Evolutionary conservation across 2,329 filamentous ascomycete genomes (phyloP).

Genomic region (Lachnellula arida): DNA sequence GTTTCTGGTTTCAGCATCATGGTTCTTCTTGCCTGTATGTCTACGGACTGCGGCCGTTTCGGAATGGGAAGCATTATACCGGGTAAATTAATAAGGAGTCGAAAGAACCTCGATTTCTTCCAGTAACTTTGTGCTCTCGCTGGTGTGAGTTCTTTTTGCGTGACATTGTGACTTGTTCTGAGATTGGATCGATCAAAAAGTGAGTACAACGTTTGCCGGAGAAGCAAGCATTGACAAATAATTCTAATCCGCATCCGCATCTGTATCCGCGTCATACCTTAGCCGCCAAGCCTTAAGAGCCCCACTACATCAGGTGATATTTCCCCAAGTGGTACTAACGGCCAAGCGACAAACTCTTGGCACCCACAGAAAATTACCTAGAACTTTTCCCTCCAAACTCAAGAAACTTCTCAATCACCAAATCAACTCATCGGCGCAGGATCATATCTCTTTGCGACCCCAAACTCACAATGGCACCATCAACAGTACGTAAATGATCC

Average conservation of each 20-base stretch:
- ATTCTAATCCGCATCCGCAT: too few species aligned
- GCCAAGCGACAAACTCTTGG: constrained; percentile 22
- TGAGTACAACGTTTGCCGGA: too few species aligned
- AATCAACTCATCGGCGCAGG: constrained; percentile 37
- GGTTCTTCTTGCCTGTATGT: constrained; percentile 17
- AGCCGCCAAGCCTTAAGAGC: too few species aligned
- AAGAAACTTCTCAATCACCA: constrained; percentile 12
- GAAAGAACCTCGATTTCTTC: constrained; percentile 5
- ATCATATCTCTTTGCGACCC: constrained; percentile 67
- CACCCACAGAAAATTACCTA: constrained; percentile 12
- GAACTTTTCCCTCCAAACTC: constrained; percentile 4
- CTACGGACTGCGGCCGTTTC: constrained; percentile 19
- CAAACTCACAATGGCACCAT: constrained; percentile 72
- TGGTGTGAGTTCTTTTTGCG: not conserved
- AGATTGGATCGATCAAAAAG: too few species aligned
- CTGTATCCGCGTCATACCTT: too few species aligned
- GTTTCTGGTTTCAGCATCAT: not conserved
- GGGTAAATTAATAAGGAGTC: constrained; percentile 3
- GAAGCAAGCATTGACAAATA: too few species aligned
- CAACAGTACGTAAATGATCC: constrained; percentile 76
- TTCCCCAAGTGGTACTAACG: not conserved
- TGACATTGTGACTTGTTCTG: not conserved
- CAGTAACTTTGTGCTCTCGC: not conserved
- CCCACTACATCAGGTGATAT: too few species aligned
- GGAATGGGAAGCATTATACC: constrained; percentile 7